These are phyloP conservation scores for Chlamydomonas reinhardtii DNA, from an alignment of 163 green algal genomes.

Conservation along the genomic window DNA sequence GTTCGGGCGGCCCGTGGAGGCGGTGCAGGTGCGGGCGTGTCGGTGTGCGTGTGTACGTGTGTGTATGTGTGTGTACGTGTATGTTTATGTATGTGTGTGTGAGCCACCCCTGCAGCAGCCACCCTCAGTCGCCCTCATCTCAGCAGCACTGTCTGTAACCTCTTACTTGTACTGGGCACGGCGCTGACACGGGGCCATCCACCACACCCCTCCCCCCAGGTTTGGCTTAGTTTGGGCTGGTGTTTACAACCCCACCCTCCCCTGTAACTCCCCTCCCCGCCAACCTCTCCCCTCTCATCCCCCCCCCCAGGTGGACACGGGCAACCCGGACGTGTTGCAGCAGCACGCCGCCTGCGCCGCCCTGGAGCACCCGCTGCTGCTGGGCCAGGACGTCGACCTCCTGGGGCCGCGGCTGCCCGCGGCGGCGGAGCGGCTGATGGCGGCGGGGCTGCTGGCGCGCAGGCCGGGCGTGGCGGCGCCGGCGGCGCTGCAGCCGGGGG, in stretches of 20 bases:
- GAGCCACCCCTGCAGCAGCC: too few relatives aligned
- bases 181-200: too few relatives aligned
- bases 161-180: too few relatives aligned
- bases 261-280: too few relatives aligned
- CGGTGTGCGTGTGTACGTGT: neutral
- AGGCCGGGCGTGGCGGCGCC: too few relatives aligned
- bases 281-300: neutral
- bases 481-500: neutral
- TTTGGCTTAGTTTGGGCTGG: neutral
- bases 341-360: constrained; percentile 90
- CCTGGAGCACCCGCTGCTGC: constrained; percentile 83
- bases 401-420: constrained; percentile 63
- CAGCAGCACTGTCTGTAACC: too few relatives aligned
- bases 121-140: too few relatives aligned
- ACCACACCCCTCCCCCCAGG: too few relatives aligned
- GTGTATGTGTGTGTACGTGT: too few relatives aligned
- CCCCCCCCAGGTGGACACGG: constrained; percentile 69
- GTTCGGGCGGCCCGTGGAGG: constrained; percentile 86
- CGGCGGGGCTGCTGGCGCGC: constrained; percentile 31
- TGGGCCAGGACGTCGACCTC: constrained; percentile 62
- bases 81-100: too few relatives aligned
- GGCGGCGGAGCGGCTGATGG: constrained; percentile 2
- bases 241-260: too few relatives aligned
- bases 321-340: constrained; percentile 79
- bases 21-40: constrained; percentile 58